Percentiles rank a stretch among this genome's conserved stretches.
phyloP scores from a whole-genome alignment of 495 filamentous ascomycete species.

The Tuber microsphaerosporum region DNA sequence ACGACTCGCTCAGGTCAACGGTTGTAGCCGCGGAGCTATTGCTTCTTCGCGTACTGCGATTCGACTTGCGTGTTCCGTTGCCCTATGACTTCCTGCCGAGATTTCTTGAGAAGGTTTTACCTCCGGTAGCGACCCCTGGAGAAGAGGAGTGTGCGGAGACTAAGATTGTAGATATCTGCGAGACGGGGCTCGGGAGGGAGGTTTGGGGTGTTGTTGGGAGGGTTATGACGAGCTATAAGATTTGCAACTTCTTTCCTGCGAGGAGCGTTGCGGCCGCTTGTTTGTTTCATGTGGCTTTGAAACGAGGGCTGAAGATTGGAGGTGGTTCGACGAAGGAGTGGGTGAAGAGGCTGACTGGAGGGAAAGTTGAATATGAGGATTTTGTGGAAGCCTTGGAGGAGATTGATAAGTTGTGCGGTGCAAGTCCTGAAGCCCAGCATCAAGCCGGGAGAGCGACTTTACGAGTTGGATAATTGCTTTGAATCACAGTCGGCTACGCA shows the following conservation, averaged over 20 bases:
- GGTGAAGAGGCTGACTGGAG: slow-evolving; percentile 41
- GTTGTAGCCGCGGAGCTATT: slow-evolving; percentile 46
- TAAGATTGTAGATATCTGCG: slow-evolving; percentile 42
- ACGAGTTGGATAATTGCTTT: not conserved
- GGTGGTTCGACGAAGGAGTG: slow-evolving; percentile 27
- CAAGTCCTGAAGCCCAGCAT: not conserved
- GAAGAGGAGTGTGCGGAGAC: slow-evolving; percentile 44
- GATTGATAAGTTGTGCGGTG: slow-evolving; percentile 16
- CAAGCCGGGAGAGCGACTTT: not conserved
- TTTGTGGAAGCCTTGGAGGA: slow-evolving; percentile 44
- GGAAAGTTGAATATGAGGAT: slow-evolving; percentile 45
- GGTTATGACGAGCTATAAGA: slow-evolving; percentile 42
- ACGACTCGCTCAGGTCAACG: slow-evolving; percentile 45
- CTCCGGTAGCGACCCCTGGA: slow-evolving; percentile 35
- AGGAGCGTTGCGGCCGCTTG: slow-evolving; percentile 44
- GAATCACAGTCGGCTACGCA: not conserved
- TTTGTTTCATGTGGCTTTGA: slow-evolving; percentile 40
- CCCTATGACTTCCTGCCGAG: slow-evolving; percentile 45
- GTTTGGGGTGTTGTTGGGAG: slow-evolving; percentile 40
- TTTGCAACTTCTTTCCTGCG: slow-evolving; percentile 45
- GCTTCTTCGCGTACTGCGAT: slow-evolving; percentile 45
- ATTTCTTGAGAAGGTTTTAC: slow-evolving; percentile 43
- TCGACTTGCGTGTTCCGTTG: slow-evolving; percentile 44
- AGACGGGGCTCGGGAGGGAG: slow-evolving; percentile 42
- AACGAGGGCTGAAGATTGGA: slow-evolving; percentile 29